These are phyloP conservation scores for Lecanosticta acicola DNA, from an alignment of 2,329 filamentous ascomycete genomes.

Conservation along the genomic window DNA sequence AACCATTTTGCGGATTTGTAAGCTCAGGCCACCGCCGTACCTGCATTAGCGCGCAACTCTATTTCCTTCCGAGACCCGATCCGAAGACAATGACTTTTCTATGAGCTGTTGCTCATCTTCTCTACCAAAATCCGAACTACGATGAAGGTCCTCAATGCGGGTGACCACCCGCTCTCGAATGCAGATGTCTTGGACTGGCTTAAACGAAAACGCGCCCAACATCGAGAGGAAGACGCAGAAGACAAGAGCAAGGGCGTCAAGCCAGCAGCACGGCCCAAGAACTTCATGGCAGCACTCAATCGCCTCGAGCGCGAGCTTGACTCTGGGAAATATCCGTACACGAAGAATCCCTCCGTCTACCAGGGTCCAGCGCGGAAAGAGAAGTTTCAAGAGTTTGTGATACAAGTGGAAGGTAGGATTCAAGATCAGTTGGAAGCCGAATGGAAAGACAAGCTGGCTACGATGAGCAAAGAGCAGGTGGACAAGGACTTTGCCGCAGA, in stretches of 20 bases:
- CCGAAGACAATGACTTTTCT: background rate
- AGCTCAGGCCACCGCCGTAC: too few species aligned
- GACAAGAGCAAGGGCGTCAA: constrained; percentile 22
- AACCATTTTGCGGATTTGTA: too few species aligned
- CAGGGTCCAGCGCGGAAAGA: constrained; percentile 18
- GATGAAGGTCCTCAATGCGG: constrained; percentile 34
- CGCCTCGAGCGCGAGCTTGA: constrained; percentile 30
- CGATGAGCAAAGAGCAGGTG: constrained; percentile 23
- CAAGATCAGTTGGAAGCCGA: constrained; percentile 25
- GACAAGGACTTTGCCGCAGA: constrained; percentile 26
- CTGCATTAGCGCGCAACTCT: too few species aligned
- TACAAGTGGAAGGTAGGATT: constrained; percentile 23
- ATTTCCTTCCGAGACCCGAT: too few species aligned
- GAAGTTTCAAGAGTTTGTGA: constrained; percentile 22
- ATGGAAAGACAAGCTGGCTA: constrained; percentile 19
- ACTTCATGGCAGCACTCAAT: constrained; percentile 28
- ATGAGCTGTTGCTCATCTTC: too few species aligned
- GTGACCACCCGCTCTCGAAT: constrained; percentile 33
- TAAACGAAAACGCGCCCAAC: constrained; percentile 27
- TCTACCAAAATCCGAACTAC: too few species aligned
- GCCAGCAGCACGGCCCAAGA: constrained; percentile 23
- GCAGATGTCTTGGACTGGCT: constrained; percentile 33
- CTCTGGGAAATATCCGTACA: constrained; percentile 28
- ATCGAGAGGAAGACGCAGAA: constrained; percentile 28
- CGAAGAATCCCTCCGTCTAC: constrained; percentile 27